Evolutionary conservation across 2,329 filamentous ascomycete genomes (phyloP).

Genomic region (Fonsecaea erecta): DNA sequence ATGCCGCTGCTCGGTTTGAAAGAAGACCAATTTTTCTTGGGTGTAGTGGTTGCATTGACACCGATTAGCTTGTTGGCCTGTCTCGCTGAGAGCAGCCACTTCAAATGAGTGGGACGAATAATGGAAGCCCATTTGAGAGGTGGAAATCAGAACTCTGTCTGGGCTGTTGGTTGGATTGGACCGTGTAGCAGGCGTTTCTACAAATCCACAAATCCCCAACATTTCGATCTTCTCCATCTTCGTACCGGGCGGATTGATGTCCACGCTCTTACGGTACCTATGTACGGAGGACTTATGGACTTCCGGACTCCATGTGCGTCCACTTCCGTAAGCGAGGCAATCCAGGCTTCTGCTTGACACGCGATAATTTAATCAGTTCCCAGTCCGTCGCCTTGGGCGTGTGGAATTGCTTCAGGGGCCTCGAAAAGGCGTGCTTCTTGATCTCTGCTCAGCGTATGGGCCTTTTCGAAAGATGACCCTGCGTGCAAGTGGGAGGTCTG

Average conservation of each 20-base stretch:
- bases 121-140: neutral
- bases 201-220: neutral
- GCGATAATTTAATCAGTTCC: neutral
- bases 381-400: neutral
- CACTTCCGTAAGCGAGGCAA: neutral
- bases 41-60: neutral
- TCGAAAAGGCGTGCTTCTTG: neutral
- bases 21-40: neutral
- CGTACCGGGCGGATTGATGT: neutral
- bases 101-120: neutral
- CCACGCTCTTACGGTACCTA: no score
- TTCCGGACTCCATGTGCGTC: neutral
- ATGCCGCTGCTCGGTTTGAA: neutral
- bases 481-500: neutral
- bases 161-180: neutral
- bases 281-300: no score
- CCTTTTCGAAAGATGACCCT: neutral
- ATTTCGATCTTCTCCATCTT: neutral
- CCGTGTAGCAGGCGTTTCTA: neutral
- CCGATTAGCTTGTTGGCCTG: neutral
- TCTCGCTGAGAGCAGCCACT: neutral
- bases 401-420: neutral
- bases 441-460: neutral
- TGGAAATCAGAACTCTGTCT: neutral
- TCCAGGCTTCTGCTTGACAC: neutral